These are phyloP conservation scores for Sphaceloma murrayae DNA, from an alignment of 2,329 filamentous ascomycete genomes.

Conservation along the genomic window DNA sequence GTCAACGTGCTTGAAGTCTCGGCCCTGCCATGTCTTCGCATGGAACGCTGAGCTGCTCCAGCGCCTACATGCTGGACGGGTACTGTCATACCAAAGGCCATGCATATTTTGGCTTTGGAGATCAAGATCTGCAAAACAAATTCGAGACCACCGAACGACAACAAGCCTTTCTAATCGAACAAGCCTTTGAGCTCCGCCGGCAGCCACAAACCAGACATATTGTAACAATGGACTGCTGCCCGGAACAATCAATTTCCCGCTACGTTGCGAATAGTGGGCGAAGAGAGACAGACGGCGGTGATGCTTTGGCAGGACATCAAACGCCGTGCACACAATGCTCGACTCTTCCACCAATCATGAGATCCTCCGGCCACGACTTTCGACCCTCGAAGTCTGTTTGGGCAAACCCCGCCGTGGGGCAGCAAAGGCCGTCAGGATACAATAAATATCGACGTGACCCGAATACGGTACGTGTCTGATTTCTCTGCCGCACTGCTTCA, in stretches of 20 bases:
- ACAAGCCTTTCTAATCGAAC: slow-evolving; percentile 11
- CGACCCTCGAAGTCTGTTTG: no score
- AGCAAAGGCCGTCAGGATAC: background rate
- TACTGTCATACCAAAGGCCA: no score
- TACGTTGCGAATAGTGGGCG: background rate
- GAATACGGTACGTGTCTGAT: background rate
- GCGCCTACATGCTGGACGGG: no score
- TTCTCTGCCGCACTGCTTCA: background rate
- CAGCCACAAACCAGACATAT: no score
- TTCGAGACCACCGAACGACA: background rate
- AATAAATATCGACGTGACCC: background rate
- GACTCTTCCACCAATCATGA: slow-evolving; percentile 13
- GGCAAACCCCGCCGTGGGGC: slow-evolving; percentile 13
- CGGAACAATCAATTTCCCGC: slow-evolving; percentile 16
- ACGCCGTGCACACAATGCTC: no score
- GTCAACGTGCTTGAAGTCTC: no score
- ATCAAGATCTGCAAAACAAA: no score
- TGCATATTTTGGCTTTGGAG: no score
- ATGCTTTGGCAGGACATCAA: background rate
- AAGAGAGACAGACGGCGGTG: background rate
- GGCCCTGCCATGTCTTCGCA: no score
- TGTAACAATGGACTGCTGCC: no score
- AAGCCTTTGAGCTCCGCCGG: slow-evolving; percentile 1
- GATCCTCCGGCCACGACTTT: slow-evolving; percentile 3
- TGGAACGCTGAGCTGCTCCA: no score